Evolutionary conservation across 75 land plant species (phyloP), one percentile per base, ranked within the genome.

Genomic region (Gnetum montanum): DNA sequence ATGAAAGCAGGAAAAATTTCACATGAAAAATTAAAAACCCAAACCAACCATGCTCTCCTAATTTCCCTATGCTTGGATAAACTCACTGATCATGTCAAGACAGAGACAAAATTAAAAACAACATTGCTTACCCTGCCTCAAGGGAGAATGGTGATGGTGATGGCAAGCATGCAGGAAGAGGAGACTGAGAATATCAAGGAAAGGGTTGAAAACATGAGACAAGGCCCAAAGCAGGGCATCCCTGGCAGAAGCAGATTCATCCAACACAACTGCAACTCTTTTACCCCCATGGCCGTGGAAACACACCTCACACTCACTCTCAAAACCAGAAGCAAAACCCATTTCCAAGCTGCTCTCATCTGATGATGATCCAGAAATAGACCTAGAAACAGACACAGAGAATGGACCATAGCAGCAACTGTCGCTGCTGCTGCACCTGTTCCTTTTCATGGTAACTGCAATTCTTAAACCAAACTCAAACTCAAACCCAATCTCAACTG

Each of bases 211-310:
- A 1, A 81, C 78, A 66, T 85, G 89, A 13, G 89, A 81, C 22
- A 85, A 64, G 1, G 89, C 89, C 85, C 85, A 85, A 51, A 80
- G 61, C 77, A 78, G 70, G 13, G 89, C 85, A 43, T 72, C 70
- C 60, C 75, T 80, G 26, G 89, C 65, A 36, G 65, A 30, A 4
- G 63, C 31, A 15, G 74, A 53, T 3, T 69, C 24, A 57, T 85
- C 89, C 5, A 85, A 66, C 38, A 85, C 76, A 36, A 78, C 85
- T 73, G 81, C 81, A 55, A 81, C 79, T 40, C 85, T 73, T 71
- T 78, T 85, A 71, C 62, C 74, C 54, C 20, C 20, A 22, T 12
- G 4, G 16, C 4, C n/a, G n/a, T n/a, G n/a, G n/a, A n/a, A n/a
- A n/a, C n/a, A n/a, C n/a, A n/a, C n/a, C n/a, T n/a, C n/a, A n/a